Evolutionary conservation across 495 filamentous ascomycete species (phyloP), one percentile per base, ranked within the genome.

Genomic region (Hamigera avellanea): DNA sequence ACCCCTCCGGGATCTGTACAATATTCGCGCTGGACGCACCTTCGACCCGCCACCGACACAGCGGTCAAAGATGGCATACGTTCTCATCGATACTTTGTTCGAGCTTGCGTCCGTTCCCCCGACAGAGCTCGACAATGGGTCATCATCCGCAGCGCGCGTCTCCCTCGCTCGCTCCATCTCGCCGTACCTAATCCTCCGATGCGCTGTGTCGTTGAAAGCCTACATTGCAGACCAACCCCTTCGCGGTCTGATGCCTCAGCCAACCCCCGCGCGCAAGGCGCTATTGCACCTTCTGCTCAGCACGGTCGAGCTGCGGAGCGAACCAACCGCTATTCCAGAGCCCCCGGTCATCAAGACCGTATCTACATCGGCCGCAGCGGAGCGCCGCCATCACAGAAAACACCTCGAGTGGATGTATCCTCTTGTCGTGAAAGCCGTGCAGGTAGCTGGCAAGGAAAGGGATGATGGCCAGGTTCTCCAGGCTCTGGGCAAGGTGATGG

Each of bases 201-300:
- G 76, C 16, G 86, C 83, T 1, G 63, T 94, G 6, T 76, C 85
- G 1, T 55, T 98, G 19, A 76, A 85, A 33, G 66, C 77, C 2
- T 95, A 93, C 48, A 80, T 89, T 31, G 81, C 86, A 4, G 91
- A 98, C 56, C 91, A 95, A 48, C 91, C 91, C 12, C 65, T 98
- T 8, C 70, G 91, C 12, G 93, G 91, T 0, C 66, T 77, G n/a
- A 88, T 91, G 80, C 91, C 91, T 19, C 86, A 93, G 54, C 91
- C 91, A 3, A 69, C 80, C 10, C 75, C 75, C 0, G 84, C 95
- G 46, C 75, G 85, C 27, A 75, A 71, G 45, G 87, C 91, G 45
- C 58, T 98, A 33, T 53, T 82, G 1, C 77, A 85, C 39, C 67
- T 91, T 18, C 60, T 96, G 9, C 56, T 63, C 14, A 58, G 67